phyloP scores from a whole-genome alignment of 192 early-diverging fungal genomes.

The Backusella westeae region DNA sequence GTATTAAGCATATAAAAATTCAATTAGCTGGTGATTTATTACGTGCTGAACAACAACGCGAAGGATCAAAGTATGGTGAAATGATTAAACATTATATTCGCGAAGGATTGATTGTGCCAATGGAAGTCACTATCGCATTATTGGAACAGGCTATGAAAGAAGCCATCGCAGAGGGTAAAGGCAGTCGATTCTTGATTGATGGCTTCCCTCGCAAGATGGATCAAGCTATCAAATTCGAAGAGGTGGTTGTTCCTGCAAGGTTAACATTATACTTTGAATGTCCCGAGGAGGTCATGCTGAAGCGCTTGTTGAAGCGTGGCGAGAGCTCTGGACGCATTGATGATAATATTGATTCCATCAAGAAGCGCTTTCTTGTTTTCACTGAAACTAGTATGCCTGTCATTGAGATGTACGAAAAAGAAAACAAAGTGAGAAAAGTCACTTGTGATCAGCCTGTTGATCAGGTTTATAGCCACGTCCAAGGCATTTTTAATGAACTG shows the following conservation, averaged over 20 bases:
- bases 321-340: constrained; percentile 92
- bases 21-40: constrained; percentile 86
- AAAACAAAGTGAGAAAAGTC: constrained; percentile 80
- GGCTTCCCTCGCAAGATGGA: constrained; percentile 95
- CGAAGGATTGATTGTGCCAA: constrained; percentile 94
- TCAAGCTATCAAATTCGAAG: constrained; percentile 93
- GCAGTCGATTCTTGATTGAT: constrained; percentile 84
- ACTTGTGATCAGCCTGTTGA: constrained; percentile 26
- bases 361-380: constrained; percentile 92
- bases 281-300: constrained; percentile 88
- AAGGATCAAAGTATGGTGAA: constrained; percentile 83
- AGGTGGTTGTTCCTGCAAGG: constrained; percentile 69
- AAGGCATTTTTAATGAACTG: constrained; percentile 12
- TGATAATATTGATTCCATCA: constrained; percentile 95
- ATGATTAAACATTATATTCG: constrained; percentile 90
- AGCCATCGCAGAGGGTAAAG: constrained; percentile 48
- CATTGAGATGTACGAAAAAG: constrained; percentile 75
- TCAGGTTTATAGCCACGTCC: constrained; percentile 11
- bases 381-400: constrained; percentile 86
- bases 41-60: constrained; percentile 84
- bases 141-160: constrained; percentile 88
- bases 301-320: constrained; percentile 89
- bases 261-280: constrained; percentile 93
- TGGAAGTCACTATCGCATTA: constrained; percentile 90
- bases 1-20: neutral